These are phyloP conservation scores for Globisporangium abappressorium DNA, from an alignment of 352 stramenopile genomes.

Conservation along the genomic window DNA sequence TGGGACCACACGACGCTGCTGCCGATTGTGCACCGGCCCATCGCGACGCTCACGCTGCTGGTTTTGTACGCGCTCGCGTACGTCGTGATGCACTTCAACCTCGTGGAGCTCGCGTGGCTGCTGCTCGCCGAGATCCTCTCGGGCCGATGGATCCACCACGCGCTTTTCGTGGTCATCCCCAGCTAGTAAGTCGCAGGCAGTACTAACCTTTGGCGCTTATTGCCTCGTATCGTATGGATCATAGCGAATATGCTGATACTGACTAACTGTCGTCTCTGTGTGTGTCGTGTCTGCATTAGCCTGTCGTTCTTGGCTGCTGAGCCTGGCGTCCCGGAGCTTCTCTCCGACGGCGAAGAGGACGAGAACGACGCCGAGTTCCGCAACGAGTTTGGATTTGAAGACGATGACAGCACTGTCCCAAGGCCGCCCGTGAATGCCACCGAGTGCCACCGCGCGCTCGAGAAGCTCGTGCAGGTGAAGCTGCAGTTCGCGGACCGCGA, in stretches of 20 bases:
- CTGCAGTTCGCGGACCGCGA: conserved; percentile 44
- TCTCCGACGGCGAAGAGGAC: conserved; percentile 45
- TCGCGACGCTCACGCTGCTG: conserved; percentile 49
- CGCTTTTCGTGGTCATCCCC: conserved; percentile 46
- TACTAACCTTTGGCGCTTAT: background rate
- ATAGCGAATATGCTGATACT: background rate
- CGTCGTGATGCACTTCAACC: conserved; percentile 28
- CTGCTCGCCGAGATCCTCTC: conserved; percentile 46
- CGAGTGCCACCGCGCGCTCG: conserved; percentile 39
- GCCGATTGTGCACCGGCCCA: conserved; percentile 33
- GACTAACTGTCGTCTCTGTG: conserved; percentile 5
- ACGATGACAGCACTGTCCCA: conserved; percentile 19
- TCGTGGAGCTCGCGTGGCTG: conserved; percentile 47
- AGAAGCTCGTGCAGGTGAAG: conserved; percentile 65
- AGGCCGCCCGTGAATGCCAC: conserved; percentile 27
- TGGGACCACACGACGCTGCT: conserved; percentile 51
- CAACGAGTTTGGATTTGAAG: conserved; percentile 20
- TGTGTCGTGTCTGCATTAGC: conserved; percentile 18
- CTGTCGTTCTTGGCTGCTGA: conserved; percentile 55
- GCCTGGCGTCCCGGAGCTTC: conserved; percentile 52
- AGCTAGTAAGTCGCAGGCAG: conserved; percentile 38
- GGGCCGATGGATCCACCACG: conserved; percentile 55
- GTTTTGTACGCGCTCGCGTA: conserved; percentile 28
- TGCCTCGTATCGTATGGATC: background rate
- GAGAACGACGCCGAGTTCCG: conserved; percentile 14